A percentile compares a stretch with the other conserved stretches of the same genome.
Evolutionary conservation across 768 basidiomycete species (phyloP).

Genomic region (Phlegmacium glaucopus): DNA sequence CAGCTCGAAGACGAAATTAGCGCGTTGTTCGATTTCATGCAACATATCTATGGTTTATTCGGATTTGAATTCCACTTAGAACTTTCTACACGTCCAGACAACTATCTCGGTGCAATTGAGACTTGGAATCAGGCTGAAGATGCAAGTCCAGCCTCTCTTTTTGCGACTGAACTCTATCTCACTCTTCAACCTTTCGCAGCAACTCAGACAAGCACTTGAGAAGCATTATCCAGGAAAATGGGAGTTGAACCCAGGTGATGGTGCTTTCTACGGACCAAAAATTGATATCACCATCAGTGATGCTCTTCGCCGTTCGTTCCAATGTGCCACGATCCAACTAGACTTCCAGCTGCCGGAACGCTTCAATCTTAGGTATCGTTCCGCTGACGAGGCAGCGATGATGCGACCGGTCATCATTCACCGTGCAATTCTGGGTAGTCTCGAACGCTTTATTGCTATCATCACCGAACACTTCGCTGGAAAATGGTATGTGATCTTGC

Average conservation of each 20-base stretch:
- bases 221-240: conserved; percentile 85
- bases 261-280: conserved; percentile 99
- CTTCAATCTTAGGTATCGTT: conserved; percentile 91
- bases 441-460: conserved; percentile 96
- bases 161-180: background rate
- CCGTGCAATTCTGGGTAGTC: conserved; percentile 89
- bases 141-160: conserved; percentile 34
- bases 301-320: conserved; percentile 89
- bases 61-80: conserved; percentile 94
- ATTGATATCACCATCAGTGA: conserved; percentile 97
- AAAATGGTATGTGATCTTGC: conserved; percentile 69
- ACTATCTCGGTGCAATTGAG: conserved; percentile 83
- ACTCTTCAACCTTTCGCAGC: conserved; percentile 39
- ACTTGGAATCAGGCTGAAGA: conserved; percentile 90
- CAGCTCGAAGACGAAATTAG: conserved; percentile 87
- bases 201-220: conserved; percentile 82
- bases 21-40: conserved; percentile 90
- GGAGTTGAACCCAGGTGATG: conserved; percentile 93
- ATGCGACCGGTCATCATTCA: conserved; percentile 96
- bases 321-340: conserved; percentile 98
- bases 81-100: conserved; percentile 94
- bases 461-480: conserved; percentile 97
- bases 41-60: conserved; percentile 89
- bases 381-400: conserved; percentile 62
- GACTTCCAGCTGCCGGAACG: conserved; percentile 98